phyloP scores from a whole-genome alignment of 305 asterid genomes.

The Fraxinus sp. region DNA sequence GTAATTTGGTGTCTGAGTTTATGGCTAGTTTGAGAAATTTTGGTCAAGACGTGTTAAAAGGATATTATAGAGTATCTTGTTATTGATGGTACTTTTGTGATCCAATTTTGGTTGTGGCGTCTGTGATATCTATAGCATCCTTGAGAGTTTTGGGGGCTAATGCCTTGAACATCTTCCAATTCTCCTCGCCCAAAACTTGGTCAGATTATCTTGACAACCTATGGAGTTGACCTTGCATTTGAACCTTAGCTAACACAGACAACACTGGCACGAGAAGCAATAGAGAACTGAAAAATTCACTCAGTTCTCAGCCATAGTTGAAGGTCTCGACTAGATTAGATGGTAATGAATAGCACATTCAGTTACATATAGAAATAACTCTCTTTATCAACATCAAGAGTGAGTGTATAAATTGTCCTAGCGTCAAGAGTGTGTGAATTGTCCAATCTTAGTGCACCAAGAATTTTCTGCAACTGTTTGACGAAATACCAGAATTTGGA shows the following conservation, averaged over 20 bases:
- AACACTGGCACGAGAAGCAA: neutral
- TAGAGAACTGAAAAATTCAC: no score
- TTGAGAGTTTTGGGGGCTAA: neutral
- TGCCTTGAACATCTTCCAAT: neutral
- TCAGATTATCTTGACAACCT: neutral
- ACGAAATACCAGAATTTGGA: no score
- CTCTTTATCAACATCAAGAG: no score
- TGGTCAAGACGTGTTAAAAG: neutral
- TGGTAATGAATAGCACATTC: no score
- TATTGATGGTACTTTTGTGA: neutral
- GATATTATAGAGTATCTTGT: neutral
- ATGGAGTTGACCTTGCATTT: neutral
- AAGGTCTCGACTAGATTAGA: no score
- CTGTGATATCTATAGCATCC: neutral
- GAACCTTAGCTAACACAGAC: neutral
- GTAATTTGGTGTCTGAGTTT: conserved; percentile 20
- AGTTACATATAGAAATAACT: no score
- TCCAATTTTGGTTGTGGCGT: neutral
- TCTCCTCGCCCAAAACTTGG: neutral
- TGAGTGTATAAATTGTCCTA: no score
- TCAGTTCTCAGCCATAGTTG: no score
- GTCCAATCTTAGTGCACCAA: no score
- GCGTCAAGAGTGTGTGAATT: neutral
- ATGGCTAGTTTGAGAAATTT: conserved; percentile 35
- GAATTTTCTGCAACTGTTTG: no score